Evolutionary conservation across 1,284 basidiomycete species (phyloP).

Genomic region (Ganoderma leucocontextum): DNA sequence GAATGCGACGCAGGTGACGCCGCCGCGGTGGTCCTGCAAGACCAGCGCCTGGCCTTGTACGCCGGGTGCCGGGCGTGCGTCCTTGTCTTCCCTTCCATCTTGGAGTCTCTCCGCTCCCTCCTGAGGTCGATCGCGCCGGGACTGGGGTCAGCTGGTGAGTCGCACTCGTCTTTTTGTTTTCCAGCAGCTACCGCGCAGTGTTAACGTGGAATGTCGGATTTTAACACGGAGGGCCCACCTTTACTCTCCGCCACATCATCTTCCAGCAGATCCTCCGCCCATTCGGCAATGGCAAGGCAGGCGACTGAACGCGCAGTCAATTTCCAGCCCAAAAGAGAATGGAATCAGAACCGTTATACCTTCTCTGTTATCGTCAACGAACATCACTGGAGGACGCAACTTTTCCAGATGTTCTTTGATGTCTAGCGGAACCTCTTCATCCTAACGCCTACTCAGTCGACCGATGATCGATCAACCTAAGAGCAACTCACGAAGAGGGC

Average conservation of each 20-base stretch:
- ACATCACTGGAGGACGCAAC: conserved; percentile 31
- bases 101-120: conserved; percentile 1
- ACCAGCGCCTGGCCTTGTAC: neutral
- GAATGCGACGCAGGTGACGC: conserved; percentile 30
- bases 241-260: neutral
- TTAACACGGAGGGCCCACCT: neutral
- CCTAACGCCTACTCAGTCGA: conserved; percentile 13
- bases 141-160: neutral
- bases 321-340: no score
- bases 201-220: neutral
- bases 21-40: conserved; percentile 26
- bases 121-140: neutral
- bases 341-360: no score
- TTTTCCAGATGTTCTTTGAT: conserved; percentile 29
- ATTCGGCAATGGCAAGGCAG: conserved; percentile 22
- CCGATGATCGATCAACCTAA: neutral
- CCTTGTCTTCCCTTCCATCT: conserved; percentile 5
- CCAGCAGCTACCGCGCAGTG: neutral
- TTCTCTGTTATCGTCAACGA: conserved; percentile 35
- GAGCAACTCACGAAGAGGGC: conserved; percentile 21
- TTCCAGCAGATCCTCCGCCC: conserved; percentile 19
- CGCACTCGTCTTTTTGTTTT: neutral
- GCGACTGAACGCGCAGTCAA: conserved; percentile 25
- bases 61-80: neutral
- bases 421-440: conserved; percentile 31